Evolutionary conservation across 2,329 filamentous ascomycete species (phyloP).

Genomic region (Blastomyces emzantsi): DNA sequence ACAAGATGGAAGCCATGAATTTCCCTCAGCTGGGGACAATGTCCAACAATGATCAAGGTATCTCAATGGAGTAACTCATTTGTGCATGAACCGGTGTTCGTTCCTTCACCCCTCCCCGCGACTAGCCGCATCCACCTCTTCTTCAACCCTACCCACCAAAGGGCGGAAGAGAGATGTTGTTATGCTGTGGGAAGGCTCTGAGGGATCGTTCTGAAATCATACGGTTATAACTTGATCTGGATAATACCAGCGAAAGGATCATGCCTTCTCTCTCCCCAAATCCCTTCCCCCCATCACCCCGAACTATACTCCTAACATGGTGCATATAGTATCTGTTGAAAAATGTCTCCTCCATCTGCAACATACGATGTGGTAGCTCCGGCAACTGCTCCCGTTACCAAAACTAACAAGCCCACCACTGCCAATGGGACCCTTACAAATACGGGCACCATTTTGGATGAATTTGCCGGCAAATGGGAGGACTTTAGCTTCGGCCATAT

Average conservation of each 20-base stretch:
- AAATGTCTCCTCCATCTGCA: conserved; percentile 72
- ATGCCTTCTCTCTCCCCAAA: conserved; percentile 57
- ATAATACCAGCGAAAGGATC: conserved; percentile 99
- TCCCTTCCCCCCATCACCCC: conserved; percentile 31
- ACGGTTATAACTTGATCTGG: conserved; percentile 96
- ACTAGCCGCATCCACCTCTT: conserved; percentile 20
- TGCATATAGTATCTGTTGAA: conserved; percentile 28
- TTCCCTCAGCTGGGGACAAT: conserved; percentile 30
- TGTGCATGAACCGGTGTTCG: conserved; percentile 59
- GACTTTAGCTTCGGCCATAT: conserved; percentile 75
- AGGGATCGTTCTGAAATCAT: conserved; percentile 56
- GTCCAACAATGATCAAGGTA: conserved; percentile 41
- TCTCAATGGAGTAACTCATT: conserved; percentile 33
- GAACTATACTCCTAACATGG: conserved; percentile 21
- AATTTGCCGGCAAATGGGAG: conserved; percentile 70
- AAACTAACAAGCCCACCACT: conserved; percentile 33
- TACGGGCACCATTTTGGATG: conserved; percentile 48
- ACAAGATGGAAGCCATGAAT: conserved; percentile 33
- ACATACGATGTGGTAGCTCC: conserved; percentile 45
- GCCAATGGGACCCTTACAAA: conserved; percentile 32
- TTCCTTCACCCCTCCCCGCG: conserved; percentile 28
- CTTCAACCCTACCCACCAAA: neutral
- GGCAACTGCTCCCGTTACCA: conserved; percentile 29
- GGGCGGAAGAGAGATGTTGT: conserved; percentile 8
- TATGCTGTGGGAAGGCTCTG: conserved; percentile 10